Percentiles rank a stretch among this genome's conserved stretches.
Conservation (phyloP, 352 stramenopile species). For the Phytopythium vexans region DNA sequence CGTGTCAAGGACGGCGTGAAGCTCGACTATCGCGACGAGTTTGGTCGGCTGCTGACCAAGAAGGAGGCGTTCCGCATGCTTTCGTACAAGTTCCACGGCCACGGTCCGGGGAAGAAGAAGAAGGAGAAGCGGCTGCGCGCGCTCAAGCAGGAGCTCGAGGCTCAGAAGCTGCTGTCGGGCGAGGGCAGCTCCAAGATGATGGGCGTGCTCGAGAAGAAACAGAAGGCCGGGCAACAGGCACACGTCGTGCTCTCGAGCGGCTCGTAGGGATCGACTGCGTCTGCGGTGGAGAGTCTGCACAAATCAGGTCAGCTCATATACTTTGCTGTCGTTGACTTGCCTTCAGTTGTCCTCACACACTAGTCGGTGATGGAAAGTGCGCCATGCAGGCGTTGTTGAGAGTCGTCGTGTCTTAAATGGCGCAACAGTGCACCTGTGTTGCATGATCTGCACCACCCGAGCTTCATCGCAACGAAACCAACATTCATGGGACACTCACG, state of each 20-base stretch:
- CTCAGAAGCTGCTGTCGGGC: constrained; percentile 70
- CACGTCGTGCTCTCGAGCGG: constrained; percentile 80
- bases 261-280: constrained; percentile 18
- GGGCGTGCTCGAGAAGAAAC: constrained; percentile 83
- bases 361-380: too few species aligned
- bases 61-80: constrained; percentile 98
- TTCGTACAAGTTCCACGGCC: constrained; percentile 98
- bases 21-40: constrained; percentile 97
- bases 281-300: too few species aligned
- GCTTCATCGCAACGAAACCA: too few species aligned
- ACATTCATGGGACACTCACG: too few species aligned
- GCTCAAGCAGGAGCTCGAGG: constrained; percentile 77
- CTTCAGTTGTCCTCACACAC: too few species aligned
- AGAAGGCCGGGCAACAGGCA: constrained; percentile 76
- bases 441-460: too few species aligned
- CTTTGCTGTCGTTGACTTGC: too few species aligned
- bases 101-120: constrained; percentile 97
- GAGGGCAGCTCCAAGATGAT: constrained; percentile 85
- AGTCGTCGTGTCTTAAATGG: too few species aligned
- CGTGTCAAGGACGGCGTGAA: constrained; percentile 83
- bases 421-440: too few species aligned
- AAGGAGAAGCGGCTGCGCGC: constrained; percentile 93
- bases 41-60: constrained; percentile 94
- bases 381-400: too few species aligned
- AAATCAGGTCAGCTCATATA: too few species aligned